Base-by-base conservation (phyloP, 768 basidiomycete species). In the Inosperma sp. region DNA sequence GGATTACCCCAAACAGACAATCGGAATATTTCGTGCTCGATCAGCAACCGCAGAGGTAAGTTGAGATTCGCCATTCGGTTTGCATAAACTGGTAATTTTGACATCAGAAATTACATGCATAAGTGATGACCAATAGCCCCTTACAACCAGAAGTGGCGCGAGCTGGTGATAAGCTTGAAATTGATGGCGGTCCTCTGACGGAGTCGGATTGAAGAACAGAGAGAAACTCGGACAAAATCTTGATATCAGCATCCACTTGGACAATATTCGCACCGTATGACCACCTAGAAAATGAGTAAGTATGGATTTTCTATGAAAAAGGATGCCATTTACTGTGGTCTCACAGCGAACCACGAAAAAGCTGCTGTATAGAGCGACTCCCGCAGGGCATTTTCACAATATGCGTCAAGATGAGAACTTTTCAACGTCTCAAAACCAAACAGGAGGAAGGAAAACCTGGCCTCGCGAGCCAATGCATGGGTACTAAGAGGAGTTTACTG, bases 361-460 rank as follows among this genome's bases (percentile, higher is more conserved):
- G 92, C 93, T 2, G 84, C 79, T 5, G 70, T 67, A 65, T 93
- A 99, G 5, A 99, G 70, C 43, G 73, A 74, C 57, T 89, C 81
- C 34, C 96, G 80, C 26, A 93, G 68, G 17, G 76, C 61, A 57
- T 83, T 77, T 66, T 98, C 94, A 49, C 89, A 86, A 53, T 82
- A 82, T 0, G 81, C 73, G 63, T 98, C 95, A 56, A 96, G 72
- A 55, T 84, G 79, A 9, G 90, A 94, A 59, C 92, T 92, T 59
- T 88, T 88, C 29, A 98, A 68, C 3, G 90, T 82, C 65, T 96
- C 92, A 61, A 98, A 93, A 0, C 91, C 95, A 62, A 99, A 95
- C 3, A 94, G 71, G 14, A 98, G 74, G 64, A 99, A 84, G 1
- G 91, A 86, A 64, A 95, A 95, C 13, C 93, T 82, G 1, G 84